Base-by-base conservation (phyloP, 2,329 filamentous ascomycete genomes). In the Cephalotrichum gorgonifer region DNA sequence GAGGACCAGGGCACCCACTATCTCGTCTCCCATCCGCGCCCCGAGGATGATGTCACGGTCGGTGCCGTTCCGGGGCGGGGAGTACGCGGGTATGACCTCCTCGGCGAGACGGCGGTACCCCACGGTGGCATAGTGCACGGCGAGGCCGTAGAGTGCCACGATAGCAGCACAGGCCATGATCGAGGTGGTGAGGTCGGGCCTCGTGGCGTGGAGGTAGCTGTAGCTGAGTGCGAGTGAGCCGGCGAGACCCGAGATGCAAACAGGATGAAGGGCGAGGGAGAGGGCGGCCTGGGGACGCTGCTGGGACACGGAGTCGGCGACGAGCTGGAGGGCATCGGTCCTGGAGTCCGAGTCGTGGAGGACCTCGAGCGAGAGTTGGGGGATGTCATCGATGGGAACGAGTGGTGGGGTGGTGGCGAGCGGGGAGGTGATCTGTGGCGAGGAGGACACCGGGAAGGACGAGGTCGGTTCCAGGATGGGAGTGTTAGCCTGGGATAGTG, bases 231-330 rank as follows among this genome's bases (percentile, higher is more conserved):
- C 54, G 8, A 74, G 58, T 17, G 61, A 52, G 2, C 63, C 60
- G 38, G 65, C 54, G 17, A 80, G 67, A 12, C 68, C 60, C 5
- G 72, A 64, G 2, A 81, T 56, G 43, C 70, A 67, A 22, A 74
- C 60, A 0, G 78, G 79, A 64, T 88, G 78, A 58, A 76, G 78
- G 54, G 88, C 73, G 52, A 93, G 67, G 52, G 77, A 68, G 45
- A 70, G 68, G 14, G 81, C 78, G 7, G 86, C 81, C 4, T 75
- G 64, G 62, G 88, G 83, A 48, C 86, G 82, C 67, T 93, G 88
- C 62, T 95, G 85, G 25, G 87, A 86, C 50, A 94, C 80, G 54
- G 83, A 87, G 67, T 93, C 87, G 48, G 86, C 82, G 43, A 95
- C 74, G 17, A 95, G 75, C 53, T 77, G 77, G 49, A 95, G 71